Conservation (phyloP, 306 rosid genomes). For the Cucurbita ficifolia region DNA sequence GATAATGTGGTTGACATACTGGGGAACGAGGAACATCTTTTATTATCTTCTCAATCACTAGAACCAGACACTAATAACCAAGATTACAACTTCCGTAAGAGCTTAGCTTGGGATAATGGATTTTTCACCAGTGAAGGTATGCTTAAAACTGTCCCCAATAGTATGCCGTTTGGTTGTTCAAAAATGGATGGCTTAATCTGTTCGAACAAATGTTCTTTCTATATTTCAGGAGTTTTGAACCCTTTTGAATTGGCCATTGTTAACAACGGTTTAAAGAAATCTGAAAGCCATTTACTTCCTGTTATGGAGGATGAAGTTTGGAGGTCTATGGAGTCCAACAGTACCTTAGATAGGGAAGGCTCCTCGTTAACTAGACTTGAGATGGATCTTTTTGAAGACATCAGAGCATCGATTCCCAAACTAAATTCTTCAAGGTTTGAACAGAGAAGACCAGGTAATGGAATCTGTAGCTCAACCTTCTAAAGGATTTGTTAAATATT, state of each 20-base stretch:
- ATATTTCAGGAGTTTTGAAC: constrained; percentile 38
- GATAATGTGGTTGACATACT: constrained; percentile 11
- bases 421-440: constrained; percentile 13
- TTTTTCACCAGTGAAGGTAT: constrained; percentile 50
- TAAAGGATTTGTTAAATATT: neutral
- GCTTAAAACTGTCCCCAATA: neutral
- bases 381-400: constrained; percentile 36
- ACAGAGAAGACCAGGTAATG: constrained; percentile 12
- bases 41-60: constrained; percentile 19
- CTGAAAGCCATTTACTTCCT: constrained; percentile 13
- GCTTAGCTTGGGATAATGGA: constrained; percentile 60
- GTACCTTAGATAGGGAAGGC: constrained; percentile 14
- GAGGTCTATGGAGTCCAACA: constrained; percentile 28
- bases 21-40: constrained; percentile 19
- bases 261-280: constrained; percentile 32
- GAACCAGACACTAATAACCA: constrained; percentile 16
- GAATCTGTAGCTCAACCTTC: neutral
- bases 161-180: neutral
- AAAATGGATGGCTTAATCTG: neutral
- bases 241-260: constrained; percentile 36
- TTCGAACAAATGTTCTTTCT: neutral
- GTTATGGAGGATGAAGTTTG: constrained; percentile 19
- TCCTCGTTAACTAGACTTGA: constrained; percentile 40
- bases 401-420: constrained; percentile 9
- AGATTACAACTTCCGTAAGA: constrained; percentile 21